Percentiles rank a stretch among this genome's conserved stretches.
phyloP scores from a whole-genome alignment of 1,284 basidiomycete species.

The Tremellales sp. region DNA sequence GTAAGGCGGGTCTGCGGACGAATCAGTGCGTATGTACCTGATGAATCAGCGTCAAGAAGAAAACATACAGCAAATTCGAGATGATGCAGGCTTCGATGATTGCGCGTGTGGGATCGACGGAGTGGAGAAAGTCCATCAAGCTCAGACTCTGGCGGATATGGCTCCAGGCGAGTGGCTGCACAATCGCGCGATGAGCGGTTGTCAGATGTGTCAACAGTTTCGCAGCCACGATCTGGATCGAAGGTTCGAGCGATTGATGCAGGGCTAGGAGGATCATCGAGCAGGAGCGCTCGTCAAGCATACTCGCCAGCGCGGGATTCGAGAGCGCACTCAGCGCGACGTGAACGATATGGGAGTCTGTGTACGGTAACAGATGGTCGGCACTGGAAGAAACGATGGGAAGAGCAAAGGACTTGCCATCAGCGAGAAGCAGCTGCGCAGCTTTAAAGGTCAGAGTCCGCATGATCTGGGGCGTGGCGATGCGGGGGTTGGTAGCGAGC shows the following conservation, averaged over 20 bases:
- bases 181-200: constrained; percentile 67
- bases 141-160: constrained; percentile 59
- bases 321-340: constrained; percentile 32
- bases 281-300: constrained; percentile 34
- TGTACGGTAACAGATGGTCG: background rate
- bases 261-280: constrained; percentile 37
- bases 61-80: constrained; percentile 47
- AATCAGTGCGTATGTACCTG: background rate
- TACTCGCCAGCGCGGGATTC: constrained; percentile 31
- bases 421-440: constrained; percentile 32
- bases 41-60: background rate
- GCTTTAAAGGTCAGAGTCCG: constrained; percentile 28
- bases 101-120: constrained; percentile 58
- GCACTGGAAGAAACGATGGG: background rate
- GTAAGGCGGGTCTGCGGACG: constrained; percentile 28
- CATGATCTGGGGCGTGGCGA: constrained; percentile 24
- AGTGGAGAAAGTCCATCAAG: constrained; percentile 70
- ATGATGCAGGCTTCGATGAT: constrained; percentile 53
- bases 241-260: constrained; percentile 36
- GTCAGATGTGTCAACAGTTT: constrained; percentile 34
- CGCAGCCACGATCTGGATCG: constrained; percentile 38
- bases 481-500: constrained; percentile 24
- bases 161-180: constrained; percentile 55
- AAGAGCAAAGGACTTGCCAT: constrained; percentile 10
- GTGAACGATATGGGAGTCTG: constrained; percentile 34